Evolutionary conservation across 768 basidiomycete genomes (phyloP), one percentile per base, ranked within the genome.

Genomic region (Pleurotus salmoneostramineus): DNA sequence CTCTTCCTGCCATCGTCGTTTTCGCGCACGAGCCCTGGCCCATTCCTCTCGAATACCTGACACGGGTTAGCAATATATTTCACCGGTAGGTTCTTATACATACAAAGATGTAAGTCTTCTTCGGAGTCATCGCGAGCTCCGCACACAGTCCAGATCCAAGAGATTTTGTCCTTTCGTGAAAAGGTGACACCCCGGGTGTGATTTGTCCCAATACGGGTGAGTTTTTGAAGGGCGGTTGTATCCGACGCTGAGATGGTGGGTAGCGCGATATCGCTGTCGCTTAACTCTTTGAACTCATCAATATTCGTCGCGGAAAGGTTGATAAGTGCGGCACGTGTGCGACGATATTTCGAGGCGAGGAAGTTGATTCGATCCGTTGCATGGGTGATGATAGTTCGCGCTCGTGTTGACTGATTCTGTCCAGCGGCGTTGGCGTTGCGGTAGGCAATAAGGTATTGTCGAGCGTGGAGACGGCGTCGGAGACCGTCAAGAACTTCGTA

Each of bases 361-460:
- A 37, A 60, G 56, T 55, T 42, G 15, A 58, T 15, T 3, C 17
- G 14, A 31, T 46, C 32, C 17, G 32, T 58, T 15, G 50, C n/a
- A 40, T 34, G 57, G 35, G 63, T 63, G 31, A 68, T 69, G n/a
- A 66, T 50, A 6, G 60, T 54, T 7, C 59, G 42, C 2, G 67
- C 66, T 5, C 64, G 57, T 1, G 68, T 69, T 15, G 63, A 61
- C 2, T 63, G 51, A 6, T 61, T 17, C 42, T 70, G 70, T 5
- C 66, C 60, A 0, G 63, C 62, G 5, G 68, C 49, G 37, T 71
- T 66, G 12, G 56, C 59, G 59, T 62, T 60, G 33, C 65, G 65
- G 60, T 64, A 67, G 2, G 49, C 49, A 1, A 71, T 50, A 31
- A 67, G 55, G 3, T 63, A 58, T 3, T 55, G 56, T 50, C 69